Evolutionary conservation across 768 basidiomycete genomes (phyloP), one percentile per base, ranked within the genome.

Genomic region (Rhodotorula taiwanensis): DNA sequence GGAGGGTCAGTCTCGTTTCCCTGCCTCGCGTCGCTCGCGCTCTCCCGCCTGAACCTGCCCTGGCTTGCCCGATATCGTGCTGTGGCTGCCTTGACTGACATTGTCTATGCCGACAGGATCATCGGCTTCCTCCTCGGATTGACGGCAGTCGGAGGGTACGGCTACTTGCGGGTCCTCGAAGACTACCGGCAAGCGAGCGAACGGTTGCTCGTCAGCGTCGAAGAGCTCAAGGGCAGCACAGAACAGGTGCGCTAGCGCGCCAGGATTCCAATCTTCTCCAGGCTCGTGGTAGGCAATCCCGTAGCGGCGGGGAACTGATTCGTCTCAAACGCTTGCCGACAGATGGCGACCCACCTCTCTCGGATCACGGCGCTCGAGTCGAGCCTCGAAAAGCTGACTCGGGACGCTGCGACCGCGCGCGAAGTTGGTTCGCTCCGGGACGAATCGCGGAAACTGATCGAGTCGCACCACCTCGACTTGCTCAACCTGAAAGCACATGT

Each of bases 41-140:
- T n/a, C n/a, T n/a, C n/a, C n/a, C n/a, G n/a, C n/a, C n/a, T n/a
- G n/a, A n/a, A n/a, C n/a, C n/a, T n/a, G n/a, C n/a, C n/a, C n/a
- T n/a, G n/a, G n/a, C n/a, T n/a, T n/a, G n/a, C n/a, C n/a, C n/a
- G n/a, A n/a, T n/a, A n/a, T n/a, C n/a, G n/a, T n/a, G n/a, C n/a
- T n/a, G n/a, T n/a, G n/a, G n/a, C n/a, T n/a, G n/a, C n/a, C n/a
- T n/a, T n/a, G 11, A 41, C 39, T 41, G 18, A 41, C 39, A 18
- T 18, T 41, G 39, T 23, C 8, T 23, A 8, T 44, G 43, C 52
- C 34, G 47, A 49, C 57, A 64, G 64, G 0, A 14, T 65, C 28
- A 65, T 65, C 54, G 64, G 65, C 30, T 66, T 66, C 60, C 47
- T 66, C 9, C 36, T 60, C 30, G 65, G 65, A 14, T 14, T 58